Evolutionary conservation across 352 stramenopile species (phyloP).

Genomic region (Phytophthora ramorum): DNA sequence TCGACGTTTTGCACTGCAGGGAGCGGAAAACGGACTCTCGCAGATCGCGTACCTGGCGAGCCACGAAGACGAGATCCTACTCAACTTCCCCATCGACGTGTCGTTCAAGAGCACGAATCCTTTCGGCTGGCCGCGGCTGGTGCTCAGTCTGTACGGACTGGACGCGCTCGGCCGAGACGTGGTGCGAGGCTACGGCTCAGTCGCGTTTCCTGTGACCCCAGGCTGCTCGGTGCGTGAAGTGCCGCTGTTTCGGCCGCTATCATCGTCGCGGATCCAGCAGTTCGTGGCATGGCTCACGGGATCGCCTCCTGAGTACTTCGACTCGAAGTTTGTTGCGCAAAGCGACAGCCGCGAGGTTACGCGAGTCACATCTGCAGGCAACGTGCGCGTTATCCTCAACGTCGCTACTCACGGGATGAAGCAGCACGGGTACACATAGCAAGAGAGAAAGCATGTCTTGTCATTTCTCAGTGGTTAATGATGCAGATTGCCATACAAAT

Average conservation of each 20-base stretch:
- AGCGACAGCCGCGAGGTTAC: constrained; percentile 74
- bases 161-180: constrained; percentile 92
- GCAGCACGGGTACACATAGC: constrained; percentile 50
- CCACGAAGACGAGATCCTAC: constrained; percentile 79
- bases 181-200: constrained; percentile 91
- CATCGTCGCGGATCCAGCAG: constrained; percentile 85
- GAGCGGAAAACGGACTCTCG: constrained; percentile 84
- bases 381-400: constrained; percentile 68
- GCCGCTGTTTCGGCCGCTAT: constrained; percentile 90
- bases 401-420: constrained; percentile 67
- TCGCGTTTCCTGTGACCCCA: constrained; percentile 78
- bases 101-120: constrained; percentile 96
- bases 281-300: constrained; percentile 90
- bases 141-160: constrained; percentile 89
- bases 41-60: constrained; percentile 82
- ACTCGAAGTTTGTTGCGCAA: constrained; percentile 81
- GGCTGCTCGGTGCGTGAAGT: constrained; percentile 73
- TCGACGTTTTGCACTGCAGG: constrained; percentile 36
- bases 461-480: constrained; percentile 37
- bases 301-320: constrained; percentile 91
- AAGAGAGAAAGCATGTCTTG: constrained; percentile 19
- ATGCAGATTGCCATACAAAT: constrained; percentile 35
- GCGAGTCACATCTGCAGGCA: constrained; percentile 62
- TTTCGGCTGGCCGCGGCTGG: constrained; percentile 94
- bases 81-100: constrained; percentile 97